Evolutionary conservation across 1,139 yeast species (phyloP).

Genomic region (Oligophagozyma castellii): DNA sequence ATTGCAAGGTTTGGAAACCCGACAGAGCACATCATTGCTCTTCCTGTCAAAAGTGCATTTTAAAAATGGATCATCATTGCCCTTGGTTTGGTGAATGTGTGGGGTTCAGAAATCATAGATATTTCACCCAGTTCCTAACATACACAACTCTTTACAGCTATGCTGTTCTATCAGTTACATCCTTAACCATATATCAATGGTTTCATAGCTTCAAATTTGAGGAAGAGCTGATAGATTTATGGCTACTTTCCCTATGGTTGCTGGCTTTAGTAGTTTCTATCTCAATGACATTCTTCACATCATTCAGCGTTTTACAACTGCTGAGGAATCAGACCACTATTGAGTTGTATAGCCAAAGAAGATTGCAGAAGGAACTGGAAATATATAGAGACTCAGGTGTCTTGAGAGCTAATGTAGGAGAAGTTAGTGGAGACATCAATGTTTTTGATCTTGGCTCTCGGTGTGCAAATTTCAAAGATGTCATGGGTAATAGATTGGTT

Average conservation of each 20-base stretch:
- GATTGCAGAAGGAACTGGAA: slow-evolving; percentile 36
- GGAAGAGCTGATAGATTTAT: slow-evolving; percentile 38
- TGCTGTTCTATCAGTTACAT: slow-evolving; percentile 29
- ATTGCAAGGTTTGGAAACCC: slow-evolving; percentile 82
- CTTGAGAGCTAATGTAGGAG: slow-evolving; percentile 25
- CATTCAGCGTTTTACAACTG: slow-evolving; percentile 48
- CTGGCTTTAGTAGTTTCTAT: slow-evolving; percentile 50
- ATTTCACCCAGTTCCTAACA: slow-evolving; percentile 58
- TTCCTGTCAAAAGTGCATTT: slow-evolving; percentile 51
- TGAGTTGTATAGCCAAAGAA: slow-evolving; percentile 55
- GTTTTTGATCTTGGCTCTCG: slow-evolving; percentile 59
- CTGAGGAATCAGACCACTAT: slow-evolving; percentile 62
- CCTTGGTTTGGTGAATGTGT: slow-evolving; percentile 94
- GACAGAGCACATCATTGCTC: slow-evolving; percentile 90
- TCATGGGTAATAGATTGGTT: slow-evolving; percentile 54
- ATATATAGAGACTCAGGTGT: slow-evolving; percentile 27
- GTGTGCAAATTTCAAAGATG: slow-evolving; percentile 43
- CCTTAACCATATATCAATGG: slow-evolving; percentile 35
- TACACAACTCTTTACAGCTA: slow-evolving; percentile 41
- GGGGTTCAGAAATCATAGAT: slow-evolving; percentile 71
- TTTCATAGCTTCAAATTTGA: slow-evolving; percentile 31
- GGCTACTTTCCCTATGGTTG: slow-evolving; percentile 46
- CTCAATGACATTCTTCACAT: slow-evolving; percentile 45
- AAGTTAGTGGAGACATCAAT: slow-evolving; percentile 32
- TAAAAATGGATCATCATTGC: slow-evolving; percentile 85